Evolutionary conservation across 83 land plant species (phyloP).

Genomic region (Thuja plicata): DNA sequence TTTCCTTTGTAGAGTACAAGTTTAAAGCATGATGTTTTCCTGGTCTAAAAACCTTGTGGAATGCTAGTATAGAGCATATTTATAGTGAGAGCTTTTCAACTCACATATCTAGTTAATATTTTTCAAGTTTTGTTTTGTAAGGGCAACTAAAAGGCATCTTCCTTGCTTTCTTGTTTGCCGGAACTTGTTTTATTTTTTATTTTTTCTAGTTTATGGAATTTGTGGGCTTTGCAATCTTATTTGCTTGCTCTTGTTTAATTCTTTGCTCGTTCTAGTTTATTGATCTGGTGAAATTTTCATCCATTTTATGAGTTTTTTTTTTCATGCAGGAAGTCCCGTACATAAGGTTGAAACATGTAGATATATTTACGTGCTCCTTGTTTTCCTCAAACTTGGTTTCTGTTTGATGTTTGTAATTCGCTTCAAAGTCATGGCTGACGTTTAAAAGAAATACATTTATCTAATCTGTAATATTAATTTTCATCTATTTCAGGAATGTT

Average conservation of each 20-base stretch:
- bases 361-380: not conserved
- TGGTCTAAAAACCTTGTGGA: no score
- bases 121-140: not conserved
- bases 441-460: not conserved
- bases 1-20: no score
- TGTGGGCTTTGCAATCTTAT: not conserved
- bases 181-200: not conserved
- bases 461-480: not conserved
- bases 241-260: not conserved
- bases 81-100: no score
- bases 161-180: not conserved
- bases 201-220: not conserved
- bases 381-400: not conserved
- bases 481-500: slow-evolving; percentile 5
- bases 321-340: not conserved
- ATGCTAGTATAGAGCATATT: not conserved
- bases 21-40: no score
- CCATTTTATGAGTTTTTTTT: not conserved
- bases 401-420: not conserved
- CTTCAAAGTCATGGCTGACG: not conserved
- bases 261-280: not conserved
- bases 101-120: no score
- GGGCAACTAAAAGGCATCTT: not conserved
- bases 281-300: not conserved
- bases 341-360: not conserved